Percentiles rank a stretch among this genome's conserved stretches.
These are phyloP conservation scores for Camelina laxa DNA, from an alignment of 345 rosid genomes.

Conservation along the genomic window DNA sequence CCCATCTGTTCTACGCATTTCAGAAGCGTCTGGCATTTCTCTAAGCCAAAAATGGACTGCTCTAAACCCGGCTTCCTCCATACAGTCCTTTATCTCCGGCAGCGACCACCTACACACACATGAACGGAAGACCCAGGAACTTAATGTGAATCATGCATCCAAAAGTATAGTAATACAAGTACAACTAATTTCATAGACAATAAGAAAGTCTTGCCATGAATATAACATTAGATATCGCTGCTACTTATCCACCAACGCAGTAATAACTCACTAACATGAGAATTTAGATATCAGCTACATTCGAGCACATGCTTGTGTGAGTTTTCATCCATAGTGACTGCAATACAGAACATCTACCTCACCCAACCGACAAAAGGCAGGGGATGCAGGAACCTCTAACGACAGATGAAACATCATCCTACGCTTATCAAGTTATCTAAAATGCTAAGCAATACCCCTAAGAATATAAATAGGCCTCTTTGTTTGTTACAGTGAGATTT, in stretches of 20 bases:
- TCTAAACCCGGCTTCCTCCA: slow-evolving; percentile 85
- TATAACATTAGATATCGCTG: neutral
- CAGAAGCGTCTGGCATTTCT: slow-evolving; percentile 73
- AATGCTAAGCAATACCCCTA: neutral
- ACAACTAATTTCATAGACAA: slow-evolving; percentile 20
- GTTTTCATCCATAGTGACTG: slow-evolving; percentile 1
- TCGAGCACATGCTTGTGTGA: slow-evolving; percentile 4
- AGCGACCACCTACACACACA: slow-evolving; percentile 71
- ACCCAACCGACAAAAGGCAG: neutral
- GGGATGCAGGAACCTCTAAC: neutral
- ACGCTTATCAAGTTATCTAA: slow-evolving; percentile 5
- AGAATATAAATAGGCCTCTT: neutral
- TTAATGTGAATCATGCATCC: neutral
- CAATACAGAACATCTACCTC: neutral
- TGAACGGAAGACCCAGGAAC: neutral
- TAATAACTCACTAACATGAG: neutral
- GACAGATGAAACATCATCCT: slow-evolving; percentile 9
- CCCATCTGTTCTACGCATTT: slow-evolving; percentile 63
- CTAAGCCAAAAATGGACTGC: slow-evolving; percentile 87
- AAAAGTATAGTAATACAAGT: neutral
- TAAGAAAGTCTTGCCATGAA: slow-evolving; percentile 26
- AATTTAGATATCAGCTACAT: neutral
- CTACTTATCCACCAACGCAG: slow-evolving; percentile 1
- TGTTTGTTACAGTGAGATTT: slow-evolving; percentile 7
- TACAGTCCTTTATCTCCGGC: slow-evolving; percentile 86